Evolutionary conservation across 768 basidiomycete genomes (phyloP), one percentile per base, ranked within the genome.

Genomic region (Mycena galopus): DNA sequence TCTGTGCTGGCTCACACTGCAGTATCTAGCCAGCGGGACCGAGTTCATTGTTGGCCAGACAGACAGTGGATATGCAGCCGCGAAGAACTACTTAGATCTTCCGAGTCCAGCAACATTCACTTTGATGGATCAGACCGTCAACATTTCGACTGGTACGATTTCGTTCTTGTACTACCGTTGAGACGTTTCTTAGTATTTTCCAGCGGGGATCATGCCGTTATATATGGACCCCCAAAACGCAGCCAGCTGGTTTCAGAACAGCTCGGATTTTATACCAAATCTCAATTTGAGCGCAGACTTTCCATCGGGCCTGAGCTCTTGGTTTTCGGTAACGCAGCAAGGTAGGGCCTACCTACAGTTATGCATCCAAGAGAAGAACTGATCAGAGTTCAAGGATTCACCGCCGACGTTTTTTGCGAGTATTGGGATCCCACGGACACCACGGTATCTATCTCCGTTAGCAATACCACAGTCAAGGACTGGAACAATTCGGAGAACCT

Each of bases 11-110:
- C n/a, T n/a, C n/a, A n/a, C n/a, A n/a, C n/a, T n/a, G n/a, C n/a
- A n/a, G n/a, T n/a, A n/a, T n/a, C n/a, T n/a, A n/a, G n/a, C n/a
- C n/a, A n/a, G n/a, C n/a, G n/a, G n/a, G n/a, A n/a, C n/a, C n/a
- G n/a, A n/a, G n/a, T n/a, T 66, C 11, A 32, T 55, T n/a, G 27
- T 44, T 9, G 56, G 65, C 55, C 65, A 58, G 21, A 57, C 65
- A 21, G 65, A 58, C 17, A 66, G 65, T 21, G 65, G 65, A 47
- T 66, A 44, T 21, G 37, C 65, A 2, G 6, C 30, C 1, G 17
- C 19, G n/a, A 66, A 57, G 39, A 21, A 6, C 6, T 2, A 5
- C 3, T n/a, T n/a, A n/a, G n/a, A 39, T 37, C 35, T 37, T 37
- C 14, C 2, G 29, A 1, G 21, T 4, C 39, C 53, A 25, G 65